Percentiles rank a stretch among this genome's conserved stretches.
phyloP scores from a whole-genome alignment of 495 filamentous ascomycete genomes.

The Penicillium robsamsonii region DNA sequence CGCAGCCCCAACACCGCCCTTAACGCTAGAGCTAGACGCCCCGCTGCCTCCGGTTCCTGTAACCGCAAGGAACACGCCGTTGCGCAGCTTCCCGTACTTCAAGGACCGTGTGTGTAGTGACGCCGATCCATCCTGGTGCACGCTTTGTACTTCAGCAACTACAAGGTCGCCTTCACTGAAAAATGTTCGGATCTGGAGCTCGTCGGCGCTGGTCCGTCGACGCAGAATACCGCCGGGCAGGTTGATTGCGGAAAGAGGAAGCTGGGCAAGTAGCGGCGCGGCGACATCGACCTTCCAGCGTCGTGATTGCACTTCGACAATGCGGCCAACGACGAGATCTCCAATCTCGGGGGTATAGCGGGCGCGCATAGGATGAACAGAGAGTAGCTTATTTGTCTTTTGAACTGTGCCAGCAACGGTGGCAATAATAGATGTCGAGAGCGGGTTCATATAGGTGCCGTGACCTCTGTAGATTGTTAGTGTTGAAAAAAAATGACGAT shows the following conservation, averaged over 20 bases:
- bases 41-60: constrained; percentile 75
- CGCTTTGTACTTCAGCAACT: constrained; percentile 84
- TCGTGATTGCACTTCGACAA: constrained; percentile 83
- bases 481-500: constrained; percentile 5
- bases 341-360: constrained; percentile 95
- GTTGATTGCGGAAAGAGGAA: constrained; percentile 88
- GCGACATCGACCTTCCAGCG: constrained; percentile 95
- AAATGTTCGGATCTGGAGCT: constrained; percentile 90
- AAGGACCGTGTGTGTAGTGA: constrained; percentile 83
- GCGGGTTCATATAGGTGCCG: constrained; percentile 66
- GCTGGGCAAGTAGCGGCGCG: constrained; percentile 72
- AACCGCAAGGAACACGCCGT: constrained; percentile 83
- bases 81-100: constrained; percentile 92
- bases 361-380: constrained; percentile 82
- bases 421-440: constrained; percentile 68
- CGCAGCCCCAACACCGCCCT: constrained; percentile 31
- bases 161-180: constrained; percentile 89
- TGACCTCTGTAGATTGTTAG: constrained; percentile 60
- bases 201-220: constrained; percentile 87
- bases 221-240: constrained; percentile 90
- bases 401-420: constrained; percentile 84
- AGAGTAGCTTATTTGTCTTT: constrained; percentile 94
- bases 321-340: constrained; percentile 90
- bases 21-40: constrained; percentile 31
- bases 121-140: constrained; percentile 78